Evolutionary conservation across 768 basidiomycete genomes (phyloP).

Genomic region (Rhizopogon vesiculosus): DNA sequence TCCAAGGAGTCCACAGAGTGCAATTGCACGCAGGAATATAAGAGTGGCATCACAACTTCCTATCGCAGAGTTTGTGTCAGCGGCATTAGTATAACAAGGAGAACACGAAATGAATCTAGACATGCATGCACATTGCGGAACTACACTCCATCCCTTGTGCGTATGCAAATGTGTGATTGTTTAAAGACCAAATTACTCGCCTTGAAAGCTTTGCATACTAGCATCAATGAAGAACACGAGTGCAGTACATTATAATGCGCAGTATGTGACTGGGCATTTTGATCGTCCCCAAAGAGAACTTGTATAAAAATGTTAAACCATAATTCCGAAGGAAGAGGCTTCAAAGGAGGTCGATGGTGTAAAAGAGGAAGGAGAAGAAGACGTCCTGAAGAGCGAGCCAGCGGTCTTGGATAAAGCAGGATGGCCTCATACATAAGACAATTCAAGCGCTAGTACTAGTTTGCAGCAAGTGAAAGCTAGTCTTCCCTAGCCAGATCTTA

Average conservation of each 20-base stretch:
- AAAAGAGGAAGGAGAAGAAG: conserved; percentile 68
- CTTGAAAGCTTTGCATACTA: conserved; percentile 36
- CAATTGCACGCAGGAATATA: conserved; percentile 55
- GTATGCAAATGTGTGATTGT: neutral
- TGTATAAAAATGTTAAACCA: conserved; percentile 60
- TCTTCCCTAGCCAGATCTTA: too few species aligned
- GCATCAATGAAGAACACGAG: conserved; percentile 24
- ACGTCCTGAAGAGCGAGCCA: conserved; percentile 51
- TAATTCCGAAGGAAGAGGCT: conserved; percentile 62
- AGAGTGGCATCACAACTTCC: conserved; percentile 62
- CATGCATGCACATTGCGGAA: neutral
- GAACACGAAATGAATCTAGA: conserved; percentile 1
- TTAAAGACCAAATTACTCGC: conserved; percentile 21
- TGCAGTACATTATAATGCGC: conserved; percentile 6
- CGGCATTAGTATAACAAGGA: neutral
- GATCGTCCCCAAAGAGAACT: conserved; percentile 15
- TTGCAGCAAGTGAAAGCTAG: neutral
- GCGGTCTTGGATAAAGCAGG: conserved; percentile 64
- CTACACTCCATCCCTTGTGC: conserved; percentile 2
- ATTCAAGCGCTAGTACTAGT: neutral
- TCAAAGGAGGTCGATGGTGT: conserved; percentile 45
- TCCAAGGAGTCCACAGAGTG: conserved; percentile 40
- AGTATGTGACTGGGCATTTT: conserved; percentile 4
- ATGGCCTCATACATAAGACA: conserved; percentile 34
- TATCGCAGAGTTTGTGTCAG: conserved; percentile 25